phyloP scores from a whole-genome alignment of 2,329 filamentous ascomycete genomes.

The Neonectria coccinea region DNA sequence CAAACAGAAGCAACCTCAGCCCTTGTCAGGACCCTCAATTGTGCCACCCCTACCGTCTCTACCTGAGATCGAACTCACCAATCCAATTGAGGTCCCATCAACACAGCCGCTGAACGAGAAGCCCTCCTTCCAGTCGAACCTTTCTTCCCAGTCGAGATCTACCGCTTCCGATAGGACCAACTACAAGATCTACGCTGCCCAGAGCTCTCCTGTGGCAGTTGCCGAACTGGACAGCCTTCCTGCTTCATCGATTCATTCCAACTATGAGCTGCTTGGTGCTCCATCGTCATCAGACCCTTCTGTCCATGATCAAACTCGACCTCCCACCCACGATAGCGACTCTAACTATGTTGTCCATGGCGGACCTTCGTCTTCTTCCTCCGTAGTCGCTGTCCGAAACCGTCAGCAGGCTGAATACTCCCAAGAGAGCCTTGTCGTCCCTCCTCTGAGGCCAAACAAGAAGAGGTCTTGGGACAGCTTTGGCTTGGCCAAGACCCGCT shows the following conservation, averaged over 20 bases:
- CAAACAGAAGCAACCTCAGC: conserved; percentile 55
- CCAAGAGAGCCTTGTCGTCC: conserved; percentile 70
- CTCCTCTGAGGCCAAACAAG: conserved; percentile 63
- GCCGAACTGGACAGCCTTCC: conserved; percentile 55
- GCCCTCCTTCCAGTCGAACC: conserved; percentile 41
- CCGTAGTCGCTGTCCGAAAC: conserved; percentile 50
- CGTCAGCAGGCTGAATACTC: conserved; percentile 62
- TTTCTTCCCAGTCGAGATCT: conserved; percentile 53
- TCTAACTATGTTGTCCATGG: conserved; percentile 67
- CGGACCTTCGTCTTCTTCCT: conserved; percentile 55
- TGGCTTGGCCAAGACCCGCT: conserved; percentile 62
- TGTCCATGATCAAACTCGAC: conserved; percentile 50
- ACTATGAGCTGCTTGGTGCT: conserved; percentile 64
- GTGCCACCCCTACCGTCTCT: conserved; percentile 46
- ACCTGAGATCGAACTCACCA: conserved; percentile 44
- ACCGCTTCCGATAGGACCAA: conserved; percentile 65
- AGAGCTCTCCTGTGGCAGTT: conserved; percentile 54
- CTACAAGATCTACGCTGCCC: conserved; percentile 64
- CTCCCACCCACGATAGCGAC: conserved; percentile 55
- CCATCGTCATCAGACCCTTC: conserved; percentile 61
- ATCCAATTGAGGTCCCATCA: conserved; percentile 35
- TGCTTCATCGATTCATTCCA: conserved; percentile 59
- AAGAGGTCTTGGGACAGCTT: conserved; percentile 62
- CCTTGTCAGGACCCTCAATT: conserved; percentile 42
- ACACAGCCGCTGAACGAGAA: conserved; percentile 38